phyloP scores from a whole-genome alignment of 1,284 basidiomycete species.

The Inonotus obliquus region DNA sequence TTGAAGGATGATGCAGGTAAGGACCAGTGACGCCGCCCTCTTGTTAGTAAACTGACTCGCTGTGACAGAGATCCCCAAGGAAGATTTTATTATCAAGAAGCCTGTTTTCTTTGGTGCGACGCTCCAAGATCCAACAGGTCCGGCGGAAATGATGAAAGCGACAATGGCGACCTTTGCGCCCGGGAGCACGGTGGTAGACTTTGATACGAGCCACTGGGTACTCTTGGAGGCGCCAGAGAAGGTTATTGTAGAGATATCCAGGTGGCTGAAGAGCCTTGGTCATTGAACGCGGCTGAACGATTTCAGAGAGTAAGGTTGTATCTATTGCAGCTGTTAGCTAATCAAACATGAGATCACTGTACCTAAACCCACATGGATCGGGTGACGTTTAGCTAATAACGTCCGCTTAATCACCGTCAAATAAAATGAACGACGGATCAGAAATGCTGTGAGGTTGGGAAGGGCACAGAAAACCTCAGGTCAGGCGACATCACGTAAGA shows the following conservation, averaged over 20 bases:
- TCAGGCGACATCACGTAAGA: not conserved
- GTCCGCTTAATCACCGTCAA: no score
- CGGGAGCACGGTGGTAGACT: slow-evolving; percentile 24
- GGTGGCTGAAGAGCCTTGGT: slow-evolving; percentile 7
- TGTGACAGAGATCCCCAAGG: slow-evolving; percentile 12
- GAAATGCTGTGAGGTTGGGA: not conserved
- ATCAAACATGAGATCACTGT: no score
- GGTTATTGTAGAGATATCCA: slow-evolving; percentile 21
- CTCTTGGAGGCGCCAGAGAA: slow-evolving; percentile 26
- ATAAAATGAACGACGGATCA: no score
- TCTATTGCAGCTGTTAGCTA: no score
- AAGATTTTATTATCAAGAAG: slow-evolving; percentile 17
- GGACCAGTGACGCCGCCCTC: not conserved
- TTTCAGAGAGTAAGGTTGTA: not conserved
- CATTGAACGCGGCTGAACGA: not conserved
- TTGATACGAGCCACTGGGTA: slow-evolving; percentile 31
- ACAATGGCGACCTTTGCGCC: slow-evolving; percentile 5
- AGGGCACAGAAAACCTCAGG: not conserved
- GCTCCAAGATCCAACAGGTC: slow-evolving; percentile 18
- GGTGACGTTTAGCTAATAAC: no score
- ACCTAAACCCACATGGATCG: no score
- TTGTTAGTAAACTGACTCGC: not conserved
- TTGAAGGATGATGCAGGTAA: slow-evolving; percentile 26
- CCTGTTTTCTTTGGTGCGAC: slow-evolving; percentile 22
- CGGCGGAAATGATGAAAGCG: slow-evolving; percentile 4